A percentile compares a stretch with the other conserved stretches of the same genome.
Conservation (phyloP, 1,139 yeast species). For the Magnusiomyces fungicola region DNA sequence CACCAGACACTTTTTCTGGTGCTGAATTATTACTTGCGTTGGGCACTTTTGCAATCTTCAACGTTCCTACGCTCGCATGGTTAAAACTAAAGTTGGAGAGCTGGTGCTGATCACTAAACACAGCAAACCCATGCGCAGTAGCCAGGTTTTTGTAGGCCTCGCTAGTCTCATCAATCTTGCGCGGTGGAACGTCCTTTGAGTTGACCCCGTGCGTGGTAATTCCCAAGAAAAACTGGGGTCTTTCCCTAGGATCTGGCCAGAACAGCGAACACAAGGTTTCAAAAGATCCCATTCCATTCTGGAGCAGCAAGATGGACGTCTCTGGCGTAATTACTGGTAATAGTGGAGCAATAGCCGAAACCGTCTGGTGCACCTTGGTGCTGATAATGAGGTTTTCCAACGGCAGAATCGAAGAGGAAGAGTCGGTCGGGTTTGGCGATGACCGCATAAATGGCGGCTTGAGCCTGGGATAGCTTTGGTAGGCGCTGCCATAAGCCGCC, state of each 20-base stretch:
- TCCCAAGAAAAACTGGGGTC: conserved; percentile 64
- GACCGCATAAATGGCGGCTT: background rate
- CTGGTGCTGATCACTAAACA: background rate
- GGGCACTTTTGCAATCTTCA: conserved; percentile 4
- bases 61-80: conserved; percentile 5
- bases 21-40: too few species aligned
- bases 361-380: conserved; percentile 57
- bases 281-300: conserved; percentile 68
- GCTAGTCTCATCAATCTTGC: conserved; percentile 56
- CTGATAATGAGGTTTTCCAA: conserved; percentile 52
- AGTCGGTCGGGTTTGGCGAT: background rate
- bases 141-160: conserved; percentile 49
- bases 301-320: conserved; percentile 59
- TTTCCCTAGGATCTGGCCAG: conserved; percentile 43
- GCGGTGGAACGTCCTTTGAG: conserved; percentile 28
- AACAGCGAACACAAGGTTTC: conserved; percentile 45
- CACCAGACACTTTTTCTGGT: background rate
- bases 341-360: conserved; percentile 42
- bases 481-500: conserved; percentile 13
- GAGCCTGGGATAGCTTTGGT: conserved; percentile 6
- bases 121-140: conserved; percentile 3
- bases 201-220: conserved; percentile 78
- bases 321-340: conserved; percentile 35
- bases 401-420: background rate
- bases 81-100: conserved; percentile 1